Conservation (phyloP, 139 green algal species). For the Mesostigma viride region DNA sequence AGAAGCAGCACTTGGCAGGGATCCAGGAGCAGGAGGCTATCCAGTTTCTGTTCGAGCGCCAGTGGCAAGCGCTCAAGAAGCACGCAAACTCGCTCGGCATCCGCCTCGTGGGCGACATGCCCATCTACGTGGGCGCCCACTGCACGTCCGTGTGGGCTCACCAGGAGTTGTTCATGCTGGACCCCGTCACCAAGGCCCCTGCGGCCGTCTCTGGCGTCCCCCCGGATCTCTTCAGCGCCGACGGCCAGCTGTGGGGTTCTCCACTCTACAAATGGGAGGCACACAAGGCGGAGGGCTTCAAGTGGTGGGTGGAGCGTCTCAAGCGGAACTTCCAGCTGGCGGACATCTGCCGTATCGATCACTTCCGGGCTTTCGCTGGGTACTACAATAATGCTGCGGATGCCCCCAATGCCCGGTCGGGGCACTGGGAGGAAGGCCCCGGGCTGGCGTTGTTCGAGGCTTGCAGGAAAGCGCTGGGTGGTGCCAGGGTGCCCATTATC, state of each 20-base stretch:
- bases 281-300: conserved; percentile 61
- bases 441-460: conserved; percentile 59
- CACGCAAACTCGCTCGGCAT: conserved; percentile 84
- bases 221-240: conserved; percentile 88
- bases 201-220: conserved; percentile 69
- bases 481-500: conserved; percentile 32
- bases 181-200: conserved; percentile 17
- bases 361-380: conserved; percentile 79
- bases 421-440: conserved; percentile 61
- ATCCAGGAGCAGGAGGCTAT: conserved; percentile 77
- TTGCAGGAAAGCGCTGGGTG: conserved; percentile 26
- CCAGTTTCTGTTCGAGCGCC: conserved; percentile 91
- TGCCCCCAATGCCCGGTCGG: conserved; percentile 49
- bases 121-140: conserved; percentile 76
- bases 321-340: conserved; percentile 71
- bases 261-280: conserved; percentile 83
- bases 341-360: conserved; percentile 91
- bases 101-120: conserved; percentile 91
- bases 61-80: conserved; percentile 68
- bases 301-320: conserved; percentile 79
- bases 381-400: conserved; percentile 84
- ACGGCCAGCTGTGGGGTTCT: conserved; percentile 91
- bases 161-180: conserved; percentile 60
- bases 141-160: conserved; percentile 89
- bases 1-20: conserved; percentile 33